A percentile compares a stretch with the other conserved stretches of the same genome.
These are phyloP conservation scores for Kitagawia praeruptora DNA, from an alignment of 129 eudicot genomes.

Conservation along the genomic window DNA sequence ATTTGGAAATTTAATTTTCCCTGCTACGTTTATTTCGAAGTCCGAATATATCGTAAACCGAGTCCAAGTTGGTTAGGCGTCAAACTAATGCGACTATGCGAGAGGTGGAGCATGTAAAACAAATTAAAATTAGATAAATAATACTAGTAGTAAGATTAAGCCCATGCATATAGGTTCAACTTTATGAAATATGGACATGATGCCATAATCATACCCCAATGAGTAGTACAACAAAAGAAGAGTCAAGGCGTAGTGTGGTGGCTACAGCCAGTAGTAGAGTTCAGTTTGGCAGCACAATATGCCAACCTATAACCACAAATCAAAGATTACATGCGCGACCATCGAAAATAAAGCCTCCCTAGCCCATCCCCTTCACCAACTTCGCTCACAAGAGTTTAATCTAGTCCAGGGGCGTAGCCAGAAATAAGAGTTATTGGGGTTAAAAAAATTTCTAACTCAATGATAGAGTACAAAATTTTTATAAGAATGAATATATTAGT, in stretches of 20 bases:
- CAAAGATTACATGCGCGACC: slow-evolving; percentile 1
- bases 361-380: not conserved
- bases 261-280: not conserved
- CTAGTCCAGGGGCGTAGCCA: too few relatives aligned
- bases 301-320: not conserved
- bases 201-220: slow-evolving; percentile 3
- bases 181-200: not conserved
- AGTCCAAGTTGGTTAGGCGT: not conserved
- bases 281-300: not conserved
- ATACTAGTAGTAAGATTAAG: not conserved
- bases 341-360: not conserved
- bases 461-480: too few relatives aligned
- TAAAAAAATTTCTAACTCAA: too few relatives aligned
- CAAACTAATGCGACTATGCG: not conserved
- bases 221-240: slow-evolving; percentile 7
- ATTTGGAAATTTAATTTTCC: too few relatives aligned
- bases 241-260: not conserved
- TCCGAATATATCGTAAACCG: too few relatives aligned
- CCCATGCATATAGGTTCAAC: not conserved
- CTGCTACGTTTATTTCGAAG: too few relatives aligned
- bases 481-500: too few relatives aligned
- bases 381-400: too few relatives aligned
- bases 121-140: not conserved
- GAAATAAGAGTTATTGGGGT: too few relatives aligned
- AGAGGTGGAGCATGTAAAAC: not conserved